A percentile compares a stretch with the other conserved stretches of the same genome.
These are phyloP conservation scores for Podospora australis DNA, from an alignment of 495 filamentous ascomycete species.

Conservation along the genomic window DNA sequence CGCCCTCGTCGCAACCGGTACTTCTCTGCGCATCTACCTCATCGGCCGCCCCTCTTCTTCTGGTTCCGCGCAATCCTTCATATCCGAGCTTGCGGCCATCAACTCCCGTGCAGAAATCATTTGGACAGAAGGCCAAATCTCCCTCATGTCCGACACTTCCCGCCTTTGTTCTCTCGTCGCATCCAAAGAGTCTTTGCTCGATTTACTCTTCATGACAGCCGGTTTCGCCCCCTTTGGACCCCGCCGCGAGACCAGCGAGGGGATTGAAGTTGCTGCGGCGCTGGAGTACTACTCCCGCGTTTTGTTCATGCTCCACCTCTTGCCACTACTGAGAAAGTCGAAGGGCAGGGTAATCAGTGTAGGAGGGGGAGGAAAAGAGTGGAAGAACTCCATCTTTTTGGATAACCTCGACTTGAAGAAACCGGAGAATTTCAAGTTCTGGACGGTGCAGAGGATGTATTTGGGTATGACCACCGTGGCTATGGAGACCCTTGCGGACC, in stretches of 20 bases:
- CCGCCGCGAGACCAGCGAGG: conserved; percentile 26
- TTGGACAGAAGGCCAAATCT: conserved; percentile 31
- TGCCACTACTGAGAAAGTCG: conserved; percentile 24
- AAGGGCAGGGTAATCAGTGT: conserved; percentile 28
- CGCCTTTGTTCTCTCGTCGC: conserved; percentile 29
- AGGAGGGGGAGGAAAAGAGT: conserved; percentile 27
- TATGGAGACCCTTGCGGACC: conserved; percentile 24
- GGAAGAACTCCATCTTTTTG: conserved; percentile 16
- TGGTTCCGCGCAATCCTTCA: conserved; percentile 19
- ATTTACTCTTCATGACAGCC: conserved; percentile 32
- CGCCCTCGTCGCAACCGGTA: conserved; percentile 22
- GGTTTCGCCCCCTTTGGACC: conserved; percentile 31
- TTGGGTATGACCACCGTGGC: conserved; percentile 15
- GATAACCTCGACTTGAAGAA: conserved; percentile 32
- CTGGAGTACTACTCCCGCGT: conserved; percentile 35
- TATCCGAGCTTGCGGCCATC: conserved; percentile 22
- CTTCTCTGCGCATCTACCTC: conserved; percentile 25
- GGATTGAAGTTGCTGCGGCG: conserved; percentile 19
- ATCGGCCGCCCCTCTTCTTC: conserved; percentile 30
- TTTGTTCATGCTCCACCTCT: conserved; percentile 24
- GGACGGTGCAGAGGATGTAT: conserved; percentile 14
- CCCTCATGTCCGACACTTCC: conserved; percentile 30
- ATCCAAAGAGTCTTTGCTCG: conserved; percentile 23
- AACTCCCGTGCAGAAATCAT: conserved; percentile 33
- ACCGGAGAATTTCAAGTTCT: conserved; percentile 21